Percentiles rank a stretch among this genome's conserved stretches.
phyloP scores from a whole-genome alignment of 179 eudicot species.

The Patellifolia procumbens region DNA sequence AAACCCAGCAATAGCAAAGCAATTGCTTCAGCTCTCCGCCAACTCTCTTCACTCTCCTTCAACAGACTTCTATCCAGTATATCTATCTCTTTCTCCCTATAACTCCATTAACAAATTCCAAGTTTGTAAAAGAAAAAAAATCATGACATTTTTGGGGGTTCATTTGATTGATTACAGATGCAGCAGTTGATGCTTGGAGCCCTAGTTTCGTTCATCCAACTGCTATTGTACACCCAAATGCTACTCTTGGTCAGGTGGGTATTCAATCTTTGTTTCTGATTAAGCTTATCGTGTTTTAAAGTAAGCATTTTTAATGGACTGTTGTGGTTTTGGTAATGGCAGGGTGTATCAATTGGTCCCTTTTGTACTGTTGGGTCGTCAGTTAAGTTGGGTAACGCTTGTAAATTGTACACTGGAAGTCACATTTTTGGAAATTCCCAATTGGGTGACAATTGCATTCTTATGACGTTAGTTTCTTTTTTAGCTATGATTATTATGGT shows the following conservation, averaged over 20 bases:
- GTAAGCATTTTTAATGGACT: constrained; percentile 16
- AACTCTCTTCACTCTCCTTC: constrained; percentile 29
- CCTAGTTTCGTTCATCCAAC: constrained; percentile 65
- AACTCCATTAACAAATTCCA: neutral
- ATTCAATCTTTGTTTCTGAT: neutral
- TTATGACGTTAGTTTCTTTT: constrained; percentile 59
- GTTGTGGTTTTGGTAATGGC: constrained; percentile 10
- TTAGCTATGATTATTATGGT: too few relatives aligned
- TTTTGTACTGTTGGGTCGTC: constrained; percentile 89
- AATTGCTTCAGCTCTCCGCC: constrained; percentile 5
- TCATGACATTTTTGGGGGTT: neutral
- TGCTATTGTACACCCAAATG: constrained; percentile 79
- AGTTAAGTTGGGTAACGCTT: constrained; percentile 68
- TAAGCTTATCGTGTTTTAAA: neutral
- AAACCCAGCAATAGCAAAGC: constrained; percentile 23
- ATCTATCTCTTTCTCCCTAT: constrained; percentile 1
- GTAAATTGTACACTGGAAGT: constrained; percentile 82
- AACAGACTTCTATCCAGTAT: constrained; percentile 28
- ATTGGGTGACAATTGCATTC: constrained; percentile 76
- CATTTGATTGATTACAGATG: constrained; percentile 34
- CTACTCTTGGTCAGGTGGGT: constrained; percentile 67
- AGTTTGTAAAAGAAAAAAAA: neutral
- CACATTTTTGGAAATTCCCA: constrained; percentile 80
- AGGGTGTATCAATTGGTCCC: constrained; percentile 95
- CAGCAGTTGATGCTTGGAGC: constrained; percentile 31